Evolutionary conservation across 441 rosid genomes (phyloP).

Genomic region (Pelargonium cotyledonis): DNA sequence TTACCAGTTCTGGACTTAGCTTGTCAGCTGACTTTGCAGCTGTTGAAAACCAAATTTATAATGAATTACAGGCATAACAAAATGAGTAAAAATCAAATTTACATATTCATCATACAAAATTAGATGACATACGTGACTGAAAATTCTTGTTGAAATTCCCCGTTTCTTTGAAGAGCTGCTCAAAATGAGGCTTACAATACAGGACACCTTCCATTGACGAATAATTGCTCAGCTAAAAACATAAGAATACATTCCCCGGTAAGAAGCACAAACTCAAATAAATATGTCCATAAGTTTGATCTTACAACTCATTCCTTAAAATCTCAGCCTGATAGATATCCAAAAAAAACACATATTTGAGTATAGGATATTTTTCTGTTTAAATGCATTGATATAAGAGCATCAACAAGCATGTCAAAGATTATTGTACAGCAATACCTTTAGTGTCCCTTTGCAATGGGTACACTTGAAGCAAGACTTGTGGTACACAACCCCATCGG

Average conservation of each 20-base stretch:
- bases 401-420: neutral
- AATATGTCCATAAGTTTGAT: neutral
- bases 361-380: conserved; percentile 9
- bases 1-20: conserved; percentile 81
- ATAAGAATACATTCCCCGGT: conserved; percentile 5
- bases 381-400: neutral
- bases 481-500: conserved; percentile 83
- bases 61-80: conserved; percentile 10
- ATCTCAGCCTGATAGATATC: neutral
- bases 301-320: neutral
- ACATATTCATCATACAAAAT: conserved; percentile 2
- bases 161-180: conserved; percentile 88
- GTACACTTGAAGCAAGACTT: conserved; percentile 91
- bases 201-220: conserved; percentile 97
- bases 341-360: neutral
- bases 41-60: conserved; percentile 35
- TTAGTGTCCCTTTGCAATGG: conserved; percentile 86
- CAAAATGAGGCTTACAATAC: conserved; percentile 94
- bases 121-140: conserved; percentile 61
- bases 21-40: conserved; percentile 91
- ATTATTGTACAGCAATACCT: conserved; percentile 32
- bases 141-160: conserved; percentile 90
- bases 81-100: conserved; percentile 4
- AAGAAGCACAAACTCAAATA: conserved; percentile 15
- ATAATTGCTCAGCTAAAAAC: conserved; percentile 68